Evolutionary conservation across 345 rosid genomes (phyloP).

Genomic region (Hypericum perforatum): DNA sequence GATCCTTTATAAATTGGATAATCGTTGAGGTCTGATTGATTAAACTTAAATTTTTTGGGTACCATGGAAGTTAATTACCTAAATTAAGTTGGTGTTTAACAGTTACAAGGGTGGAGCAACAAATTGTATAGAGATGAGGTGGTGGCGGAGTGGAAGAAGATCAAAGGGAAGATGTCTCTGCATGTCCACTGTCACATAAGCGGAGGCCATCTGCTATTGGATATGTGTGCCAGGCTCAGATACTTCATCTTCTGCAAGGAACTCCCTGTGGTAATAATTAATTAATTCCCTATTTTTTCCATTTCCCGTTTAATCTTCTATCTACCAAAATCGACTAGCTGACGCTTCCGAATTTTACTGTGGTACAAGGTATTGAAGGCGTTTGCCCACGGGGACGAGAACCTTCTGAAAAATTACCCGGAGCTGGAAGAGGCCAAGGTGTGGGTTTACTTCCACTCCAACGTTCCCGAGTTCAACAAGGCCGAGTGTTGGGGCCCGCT

Average conservation of each 20-base stretch:
- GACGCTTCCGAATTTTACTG: background rate
- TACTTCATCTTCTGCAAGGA: conserved; percentile 80
- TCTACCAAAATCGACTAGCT: too few relatives aligned
- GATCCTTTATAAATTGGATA: too few relatives aligned
- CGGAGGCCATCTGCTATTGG: conserved; percentile 83
- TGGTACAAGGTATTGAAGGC: conserved; percentile 62
- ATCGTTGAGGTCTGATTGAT: too few relatives aligned
- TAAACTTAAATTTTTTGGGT: too few relatives aligned
- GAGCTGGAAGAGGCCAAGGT: conserved; percentile 77
- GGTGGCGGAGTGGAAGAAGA: conserved; percentile 98
- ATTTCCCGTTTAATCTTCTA: background rate
- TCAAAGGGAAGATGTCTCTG: conserved; percentile 82
- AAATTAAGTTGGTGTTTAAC: background rate
- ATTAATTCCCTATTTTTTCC: too few relatives aligned
- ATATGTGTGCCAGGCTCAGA: conserved; percentile 54
- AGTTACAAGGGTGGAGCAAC: conserved; percentile 94
- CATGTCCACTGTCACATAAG: conserved; percentile 97
- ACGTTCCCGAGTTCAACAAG: conserved; percentile 60
- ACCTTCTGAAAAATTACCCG: conserved; percentile 58
- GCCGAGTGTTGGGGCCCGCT: conserved; percentile 85
- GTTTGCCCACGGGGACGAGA: conserved; percentile 74
- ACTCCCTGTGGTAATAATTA: conserved; percentile 72
- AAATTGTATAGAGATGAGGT: conserved; percentile 84
- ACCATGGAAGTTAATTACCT: too few relatives aligned
- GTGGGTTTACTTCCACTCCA: conserved; percentile 92